Evolutionary conservation across 139 green algal species (phyloP), one percentile per base, ranked within the genome.

Genomic region (Picochlorum sp.): DNA sequence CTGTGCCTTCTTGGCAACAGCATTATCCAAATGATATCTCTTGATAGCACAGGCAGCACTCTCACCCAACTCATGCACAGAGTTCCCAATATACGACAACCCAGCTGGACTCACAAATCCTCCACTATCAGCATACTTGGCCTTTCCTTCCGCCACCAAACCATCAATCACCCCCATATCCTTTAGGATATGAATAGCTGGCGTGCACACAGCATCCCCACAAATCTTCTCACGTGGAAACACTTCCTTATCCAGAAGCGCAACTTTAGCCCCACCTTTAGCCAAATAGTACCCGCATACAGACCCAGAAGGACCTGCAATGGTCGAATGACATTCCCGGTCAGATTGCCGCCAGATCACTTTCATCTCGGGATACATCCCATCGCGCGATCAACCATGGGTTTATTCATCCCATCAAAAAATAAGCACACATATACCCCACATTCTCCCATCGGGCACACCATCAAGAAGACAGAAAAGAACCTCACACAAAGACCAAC

Each of bases 231-330:
- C 69, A 26, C 89, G 75, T 0, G 89, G 89, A 68, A 96, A 96
- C 0, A 66, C 80, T 54, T 90, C 86, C 78, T 96, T 95, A 55
- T 95, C 89, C 24, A 93, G 72, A 21, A 95, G 65, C 0, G 86
- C 86, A 3, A 95, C 88, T 63, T 85, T 88, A n/a, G 73, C 80
- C 10, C 88, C 88, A 2, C 45, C 77, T 37, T 84, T 80, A 9
- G 82, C 79, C 65, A 90, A 45, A 63, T 83, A 96, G 55, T 83
- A 90, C 6, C 66, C 86, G 51, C 74, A 83, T 2, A 85, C 84
- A 15, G 74, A 79, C 34, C 89, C 89, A 13, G 82, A 87, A 23
- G 89, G 89, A 4, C 89, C 89, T 77, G 64, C 20, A 21, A 8
- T 26, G 21, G 6, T 10, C n/a, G 31, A 55, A 18, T 26, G 2